Percentiles rank a stretch among this genome's conserved stretches.
Conservation (phyloP, 1,284 basidiomycete species). For the Ustilago esculenta region DNA sequence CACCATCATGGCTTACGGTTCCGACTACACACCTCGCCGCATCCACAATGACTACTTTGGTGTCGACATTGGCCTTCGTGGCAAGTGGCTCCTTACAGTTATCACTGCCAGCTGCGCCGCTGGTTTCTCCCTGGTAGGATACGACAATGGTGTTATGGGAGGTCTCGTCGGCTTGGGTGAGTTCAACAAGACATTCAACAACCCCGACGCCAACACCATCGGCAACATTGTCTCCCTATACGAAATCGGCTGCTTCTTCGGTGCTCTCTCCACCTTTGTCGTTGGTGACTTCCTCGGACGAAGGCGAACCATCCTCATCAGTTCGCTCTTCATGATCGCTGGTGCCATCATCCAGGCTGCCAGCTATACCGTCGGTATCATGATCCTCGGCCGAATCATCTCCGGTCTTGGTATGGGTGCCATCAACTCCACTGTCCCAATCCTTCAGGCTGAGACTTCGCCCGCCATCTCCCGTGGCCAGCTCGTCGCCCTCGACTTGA, state of each 20-base stretch:
- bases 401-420: constrained; percentile 77
- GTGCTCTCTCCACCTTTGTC: constrained; percentile 39
- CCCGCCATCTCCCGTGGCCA: constrained; percentile 74
- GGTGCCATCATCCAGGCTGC: constrained; percentile 74
- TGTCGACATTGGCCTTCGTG: constrained; percentile 38
- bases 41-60: constrained; percentile 34
- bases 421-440: constrained; percentile 74
- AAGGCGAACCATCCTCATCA: constrained; percentile 47
- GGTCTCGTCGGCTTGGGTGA: constrained; percentile 17
- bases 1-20: constrained; percentile 8
- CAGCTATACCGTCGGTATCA: constrained; percentile 72
- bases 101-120: constrained; percentile 40
- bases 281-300: constrained; percentile 41
- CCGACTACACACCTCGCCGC: constrained; percentile 27
- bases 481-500: constrained; percentile 77
- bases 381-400: constrained; percentile 74
- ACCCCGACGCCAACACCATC: constrained; percentile 40
- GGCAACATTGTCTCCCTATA: constrained; percentile 53
- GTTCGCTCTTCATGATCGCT: constrained; percentile 72
- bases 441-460: constrained; percentile 76
- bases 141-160: constrained; percentile 44
- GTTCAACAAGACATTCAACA: constrained; percentile 47
- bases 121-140: constrained; percentile 37
- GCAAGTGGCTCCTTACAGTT: constrained; percentile 31
- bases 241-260: constrained; percentile 47